These are phyloP conservation scores for Thraustochytrium sp. DNA, from an alignment of 352 stramenopile species.

Conservation along the genomic window DNA sequence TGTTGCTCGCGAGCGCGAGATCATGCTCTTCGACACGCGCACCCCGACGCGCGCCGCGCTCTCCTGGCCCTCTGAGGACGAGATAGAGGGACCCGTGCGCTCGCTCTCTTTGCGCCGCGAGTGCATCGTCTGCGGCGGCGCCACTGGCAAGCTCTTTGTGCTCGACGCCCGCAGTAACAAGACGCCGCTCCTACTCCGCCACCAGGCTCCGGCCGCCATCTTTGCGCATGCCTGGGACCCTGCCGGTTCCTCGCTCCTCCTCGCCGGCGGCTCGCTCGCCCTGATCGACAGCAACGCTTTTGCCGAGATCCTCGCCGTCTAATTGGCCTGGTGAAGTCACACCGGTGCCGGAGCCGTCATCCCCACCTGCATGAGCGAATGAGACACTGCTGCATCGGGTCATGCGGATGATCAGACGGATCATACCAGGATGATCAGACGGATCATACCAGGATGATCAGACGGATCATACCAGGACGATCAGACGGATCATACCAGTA, in stretches of 20 bases:
- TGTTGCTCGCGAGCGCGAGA: neutral
- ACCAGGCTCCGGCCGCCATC: neutral
- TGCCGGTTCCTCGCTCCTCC: neutral
- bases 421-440: too few species aligned
- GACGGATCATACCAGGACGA: too few species aligned
- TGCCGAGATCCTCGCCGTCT: neutral
- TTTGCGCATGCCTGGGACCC: constrained; percentile 17
- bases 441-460: too few species aligned
- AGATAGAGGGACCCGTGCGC: neutral
- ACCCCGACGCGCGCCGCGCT: neutral
- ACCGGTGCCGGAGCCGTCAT: neutral
- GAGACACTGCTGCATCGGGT: too few species aligned
- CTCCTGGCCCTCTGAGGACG: neutral
- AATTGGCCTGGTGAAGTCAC: neutral
- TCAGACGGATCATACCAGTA: too few species aligned
- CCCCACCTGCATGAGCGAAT: too few species aligned
- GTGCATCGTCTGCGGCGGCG: neutral
- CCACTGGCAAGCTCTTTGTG: neutral
- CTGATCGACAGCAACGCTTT: neutral
- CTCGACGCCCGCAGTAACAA: neutral
- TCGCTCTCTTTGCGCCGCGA: neutral
- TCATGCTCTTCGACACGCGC: neutral
- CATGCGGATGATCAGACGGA: too few species aligned
- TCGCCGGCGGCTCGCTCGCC: neutral
- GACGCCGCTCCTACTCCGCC: neutral